Conservation (phyloP, 192 early-diverging fungal species). For the Gryganskiella cystojenkinii region DNA sequence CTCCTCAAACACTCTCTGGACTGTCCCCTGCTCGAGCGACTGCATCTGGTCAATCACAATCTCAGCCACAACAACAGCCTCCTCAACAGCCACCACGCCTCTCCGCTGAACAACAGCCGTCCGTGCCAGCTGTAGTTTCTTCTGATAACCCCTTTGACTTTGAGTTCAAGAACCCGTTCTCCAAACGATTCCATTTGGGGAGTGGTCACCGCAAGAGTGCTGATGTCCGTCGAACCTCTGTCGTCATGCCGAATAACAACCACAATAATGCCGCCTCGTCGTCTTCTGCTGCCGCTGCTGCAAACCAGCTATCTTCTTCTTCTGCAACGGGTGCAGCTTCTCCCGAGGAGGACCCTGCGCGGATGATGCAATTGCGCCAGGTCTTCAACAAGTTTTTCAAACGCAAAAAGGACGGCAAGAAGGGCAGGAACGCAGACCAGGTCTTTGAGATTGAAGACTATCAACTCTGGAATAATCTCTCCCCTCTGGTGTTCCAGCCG, state of each 20-base stretch:
- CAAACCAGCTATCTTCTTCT: too few species aligned
- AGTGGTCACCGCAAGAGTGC: constrained; percentile 32
- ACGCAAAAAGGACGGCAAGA: constrained; percentile 41
- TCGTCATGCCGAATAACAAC: not conserved
- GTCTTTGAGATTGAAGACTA: constrained; percentile 31
- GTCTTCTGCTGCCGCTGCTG: not conserved
- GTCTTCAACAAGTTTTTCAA: constrained; percentile 48
- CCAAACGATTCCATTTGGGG: constrained; percentile 18
- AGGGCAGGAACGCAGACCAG: constrained; percentile 28
- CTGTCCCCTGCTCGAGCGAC: too few species aligned
- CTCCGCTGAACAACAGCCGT: constrained; percentile 1
- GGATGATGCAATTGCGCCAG: constrained; percentile 32
- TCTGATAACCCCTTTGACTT: constrained; percentile 45
- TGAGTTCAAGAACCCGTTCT: constrained; percentile 24
- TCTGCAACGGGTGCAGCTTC: not conserved
- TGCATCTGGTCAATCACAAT: not conserved
- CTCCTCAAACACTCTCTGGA: too few species aligned
- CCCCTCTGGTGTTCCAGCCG: constrained; percentile 34
- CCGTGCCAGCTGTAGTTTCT: not conserved
- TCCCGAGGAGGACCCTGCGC: constrained; percentile 20
- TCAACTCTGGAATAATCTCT: constrained; percentile 41
- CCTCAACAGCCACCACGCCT: not conserved
- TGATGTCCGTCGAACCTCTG: constrained; percentile 14
- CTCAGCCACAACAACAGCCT: not conserved
- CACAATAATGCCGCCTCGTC: not conserved